phyloP scores from a whole-genome alignment of 2,329 filamentous ascomycete genomes.

The Lachnellula hyalina region DNA sequence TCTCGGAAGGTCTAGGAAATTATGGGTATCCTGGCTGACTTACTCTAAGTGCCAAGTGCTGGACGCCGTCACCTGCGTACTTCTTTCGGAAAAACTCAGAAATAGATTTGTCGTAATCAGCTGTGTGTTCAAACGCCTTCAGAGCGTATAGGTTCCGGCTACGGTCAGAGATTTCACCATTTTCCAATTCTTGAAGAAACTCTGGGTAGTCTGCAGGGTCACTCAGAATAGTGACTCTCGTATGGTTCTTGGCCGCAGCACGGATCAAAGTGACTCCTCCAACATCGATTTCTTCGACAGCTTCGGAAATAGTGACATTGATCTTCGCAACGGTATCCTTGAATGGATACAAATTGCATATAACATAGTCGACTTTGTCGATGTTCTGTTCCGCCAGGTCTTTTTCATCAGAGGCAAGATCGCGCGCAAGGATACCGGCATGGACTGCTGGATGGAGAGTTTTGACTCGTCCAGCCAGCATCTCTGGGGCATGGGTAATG shows the following conservation, averaged over 20 bases:
- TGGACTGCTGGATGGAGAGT: conserved; percentile 85
- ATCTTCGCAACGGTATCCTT: conserved; percentile 97
- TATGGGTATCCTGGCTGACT: neutral
- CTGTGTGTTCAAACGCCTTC: conserved; percentile 97
- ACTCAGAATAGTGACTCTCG: conserved; percentile 89
- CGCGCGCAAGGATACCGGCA: conserved; percentile 82
- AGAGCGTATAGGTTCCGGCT: conserved; percentile 87
- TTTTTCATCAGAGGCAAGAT: conserved; percentile 93
- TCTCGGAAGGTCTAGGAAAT: neutral
- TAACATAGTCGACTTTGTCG: conserved; percentile 88
- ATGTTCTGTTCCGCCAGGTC: conserved; percentile 94
- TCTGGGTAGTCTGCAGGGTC: conserved; percentile 91
- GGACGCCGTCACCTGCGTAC: conserved; percentile 79
- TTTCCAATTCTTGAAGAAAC: conserved; percentile 85
- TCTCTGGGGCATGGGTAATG: conserved; percentile 95
- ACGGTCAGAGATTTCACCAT: conserved; percentile 77
- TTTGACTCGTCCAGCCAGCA: conserved; percentile 90
- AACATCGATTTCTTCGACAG: conserved; percentile 98
- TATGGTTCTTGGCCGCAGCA: conserved; percentile 96
- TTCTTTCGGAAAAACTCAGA: conserved; percentile 96
- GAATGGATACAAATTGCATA: conserved; percentile 99
- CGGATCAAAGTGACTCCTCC: conserved; percentile 94
- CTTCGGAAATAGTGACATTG: conserved; percentile 93
- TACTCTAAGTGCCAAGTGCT: conserved; percentile 72
- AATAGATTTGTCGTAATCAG: conserved; percentile 93